phyloP scores from a whole-genome alignment of 768 basidiomycete species.

The Glaciozyma antarctica region DNA sequence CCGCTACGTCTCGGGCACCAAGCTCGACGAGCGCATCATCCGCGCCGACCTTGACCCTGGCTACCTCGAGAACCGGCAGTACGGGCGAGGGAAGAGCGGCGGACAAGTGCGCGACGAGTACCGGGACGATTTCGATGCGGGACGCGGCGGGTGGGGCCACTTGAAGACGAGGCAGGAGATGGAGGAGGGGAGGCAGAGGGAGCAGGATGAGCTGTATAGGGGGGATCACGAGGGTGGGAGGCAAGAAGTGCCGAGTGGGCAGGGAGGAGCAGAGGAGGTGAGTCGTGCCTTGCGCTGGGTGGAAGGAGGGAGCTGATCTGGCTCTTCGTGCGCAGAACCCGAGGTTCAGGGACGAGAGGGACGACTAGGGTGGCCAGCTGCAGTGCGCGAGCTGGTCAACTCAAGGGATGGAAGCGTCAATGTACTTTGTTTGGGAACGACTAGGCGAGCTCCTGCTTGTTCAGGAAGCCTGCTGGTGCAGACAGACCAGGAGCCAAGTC shows the following conservation, averaged over 20 bases:
- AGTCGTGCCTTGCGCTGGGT: not conserved
- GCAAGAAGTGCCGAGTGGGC: slow-evolving; percentile 36
- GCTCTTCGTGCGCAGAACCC: slow-evolving; percentile 24
- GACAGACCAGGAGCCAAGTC: too few relatives aligned
- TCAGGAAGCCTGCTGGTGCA: too few relatives aligned
- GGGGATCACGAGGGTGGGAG: slow-evolving; percentile 28
- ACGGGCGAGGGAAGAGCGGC: slow-evolving; percentile 92
- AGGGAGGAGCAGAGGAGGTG: slow-evolving; percentile 28
- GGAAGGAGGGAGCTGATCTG: not conserved
- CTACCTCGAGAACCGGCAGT: slow-evolving; percentile 92
- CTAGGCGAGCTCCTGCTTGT: too few relatives aligned
- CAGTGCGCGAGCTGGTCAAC: too few relatives aligned
- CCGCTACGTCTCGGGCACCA: slow-evolving; percentile 92
- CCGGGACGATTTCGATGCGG: slow-evolving; percentile 90
- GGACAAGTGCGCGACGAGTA: slow-evolving; percentile 83
- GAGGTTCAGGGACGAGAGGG: slow-evolving; percentile 33
- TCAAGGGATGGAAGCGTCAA: too few relatives aligned
- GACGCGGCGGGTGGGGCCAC: slow-evolving; percentile 89
- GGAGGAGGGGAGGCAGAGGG: slow-evolving; percentile 64
- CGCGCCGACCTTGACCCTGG: slow-evolving; percentile 95
- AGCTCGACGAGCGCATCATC: slow-evolving; percentile 96
- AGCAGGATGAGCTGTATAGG: slow-evolving; percentile 72
- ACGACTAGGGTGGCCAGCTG: not conserved
- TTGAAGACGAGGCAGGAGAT: slow-evolving; percentile 56
- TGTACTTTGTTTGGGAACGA: too few relatives aligned